Percentiles rank a stretch among this genome's conserved stretches.
Evolutionary conservation across 2,329 filamentous ascomycete species (phyloP).

Genomic region (Apiospora phragmitis): DNA sequence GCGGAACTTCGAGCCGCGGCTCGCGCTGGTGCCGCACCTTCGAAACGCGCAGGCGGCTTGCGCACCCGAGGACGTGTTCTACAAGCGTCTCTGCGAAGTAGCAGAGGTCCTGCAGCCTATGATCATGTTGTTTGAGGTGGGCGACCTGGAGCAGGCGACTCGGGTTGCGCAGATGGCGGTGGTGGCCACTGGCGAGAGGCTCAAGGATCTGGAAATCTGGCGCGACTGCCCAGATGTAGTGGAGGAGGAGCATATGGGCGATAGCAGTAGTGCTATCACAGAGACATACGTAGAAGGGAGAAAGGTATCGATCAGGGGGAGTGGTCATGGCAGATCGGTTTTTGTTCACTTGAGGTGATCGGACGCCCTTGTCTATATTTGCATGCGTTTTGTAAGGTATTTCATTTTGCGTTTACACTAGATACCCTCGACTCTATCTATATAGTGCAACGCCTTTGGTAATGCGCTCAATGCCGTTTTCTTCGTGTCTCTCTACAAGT

Average conservation of each 20-base stretch:
- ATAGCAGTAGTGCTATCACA: slow-evolving; percentile 12
- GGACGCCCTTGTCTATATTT: background rate
- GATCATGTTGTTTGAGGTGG: slow-evolving; percentile 69
- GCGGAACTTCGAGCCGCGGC: slow-evolving; percentile 74
- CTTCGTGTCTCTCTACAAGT: background rate
- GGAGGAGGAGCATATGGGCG: slow-evolving; percentile 24
- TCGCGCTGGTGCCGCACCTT: slow-evolving; percentile 69
- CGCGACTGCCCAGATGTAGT: slow-evolving; percentile 60
- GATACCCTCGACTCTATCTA: background rate
- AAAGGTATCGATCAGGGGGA: slow-evolving; percentile 43
- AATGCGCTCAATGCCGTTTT: background rate
- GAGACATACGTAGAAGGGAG: slow-evolving; percentile 20
- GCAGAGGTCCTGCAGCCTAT: slow-evolving; percentile 50
- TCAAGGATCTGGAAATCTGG: slow-evolving; percentile 64
- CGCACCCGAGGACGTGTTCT: slow-evolving; percentile 59
- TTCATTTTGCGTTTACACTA: no score
- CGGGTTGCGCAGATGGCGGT: slow-evolving; percentile 58
- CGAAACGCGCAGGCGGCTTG: slow-evolving; percentile 17
- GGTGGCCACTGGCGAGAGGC: slow-evolving; percentile 25
- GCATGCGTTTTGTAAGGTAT: background rate
- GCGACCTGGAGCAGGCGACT: slow-evolving; percentile 65
- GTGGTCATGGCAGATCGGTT: slow-evolving; percentile 49
- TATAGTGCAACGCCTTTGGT: background rate
- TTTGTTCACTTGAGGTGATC: slow-evolving; percentile 25
- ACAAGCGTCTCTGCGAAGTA: slow-evolving; percentile 62